Base-by-base conservation (phyloP, 78 protist genomes). In the Polysphondylium violaceum region DNA sequence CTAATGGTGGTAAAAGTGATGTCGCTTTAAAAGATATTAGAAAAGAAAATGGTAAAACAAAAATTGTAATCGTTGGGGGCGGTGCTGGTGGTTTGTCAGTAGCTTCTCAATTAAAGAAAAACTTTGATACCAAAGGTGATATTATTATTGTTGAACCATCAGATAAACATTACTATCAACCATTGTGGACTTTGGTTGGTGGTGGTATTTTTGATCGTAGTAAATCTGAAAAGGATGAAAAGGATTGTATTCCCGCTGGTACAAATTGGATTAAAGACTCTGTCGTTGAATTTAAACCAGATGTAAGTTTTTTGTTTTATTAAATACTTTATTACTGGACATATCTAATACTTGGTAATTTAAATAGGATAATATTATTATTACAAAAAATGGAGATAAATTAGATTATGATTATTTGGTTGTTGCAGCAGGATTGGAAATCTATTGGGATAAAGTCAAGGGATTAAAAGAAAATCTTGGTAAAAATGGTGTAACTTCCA, bases 151-250 rank as follows among this genome's bases (percentile, higher is more conserved):
- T 83, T 69, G 96, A 94, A 64, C 94, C 95, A 67, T 17, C 65
- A 2, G 55, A 55, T 1, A 59, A 56, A n/a, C 96, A 94, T 87
- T 94, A 86, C 35, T 94, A 94, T 53, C 96, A 94, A 72, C 95
- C 96, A 23, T 47, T 65, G 40, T 94, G 94, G 94, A 94, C 94
- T 19, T 74, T 94, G 69, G 92, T 90, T 17, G 96, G 96, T 40
- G 96, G 94, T 25, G 95, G 93, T 61, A 43, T 94, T 3, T 67
- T 68, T 41, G 25, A n/a, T 27, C 50, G 33, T 40, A 41, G 55
- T 2, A 25, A 31, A 0, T 40, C 81, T 35, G 90, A 40, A 33
- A 60, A 56, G 5, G 72, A 78, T 59, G 63, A 44, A 44, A 35
- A 11, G 21, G 75, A 41, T 41, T 35, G 64, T 5, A 88, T 94